Percentiles rank a stretch among this genome's conserved stretches.
Conservation (phyloP, 805 yeast genomes). For the Yamadazyma akitaensis region DNA sequence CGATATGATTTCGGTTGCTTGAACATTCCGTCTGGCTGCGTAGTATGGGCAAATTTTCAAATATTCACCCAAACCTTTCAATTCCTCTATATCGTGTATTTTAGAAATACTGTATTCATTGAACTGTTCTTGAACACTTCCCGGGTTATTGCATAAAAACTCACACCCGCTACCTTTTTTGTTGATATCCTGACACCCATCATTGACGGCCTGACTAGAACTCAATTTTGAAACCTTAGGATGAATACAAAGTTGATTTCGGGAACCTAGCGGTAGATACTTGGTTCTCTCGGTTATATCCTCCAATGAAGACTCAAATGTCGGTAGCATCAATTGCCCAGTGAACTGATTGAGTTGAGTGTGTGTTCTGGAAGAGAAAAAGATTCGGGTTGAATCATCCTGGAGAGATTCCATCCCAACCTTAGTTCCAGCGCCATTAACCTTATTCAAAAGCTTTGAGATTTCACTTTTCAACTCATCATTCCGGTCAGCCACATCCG, state of each 20-base stretch:
- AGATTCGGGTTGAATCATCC: slow-evolving; percentile 38
- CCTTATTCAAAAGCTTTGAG: slow-evolving; percentile 40
- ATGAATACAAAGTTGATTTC: slow-evolving; percentile 82
- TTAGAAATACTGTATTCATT: slow-evolving; percentile 53
- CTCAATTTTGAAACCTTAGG: slow-evolving; percentile 50
- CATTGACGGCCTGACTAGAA: slow-evolving; percentile 61
- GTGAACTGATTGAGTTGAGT: slow-evolving; percentile 83
- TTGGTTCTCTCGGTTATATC: slow-evolving; percentile 53
- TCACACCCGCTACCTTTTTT: slow-evolving; percentile 30
- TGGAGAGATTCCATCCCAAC: slow-evolving; percentile 16
- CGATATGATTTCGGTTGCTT: slow-evolving; percentile 69
- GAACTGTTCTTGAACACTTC: slow-evolving; percentile 36
- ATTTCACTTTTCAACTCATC: slow-evolving; percentile 27
- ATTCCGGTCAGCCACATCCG: slow-evolving; percentile 13
- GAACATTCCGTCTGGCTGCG: slow-evolving; percentile 55
- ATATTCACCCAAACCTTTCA: slow-evolving; percentile 55
- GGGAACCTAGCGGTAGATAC: slow-evolving; percentile 72
- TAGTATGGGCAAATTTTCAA: slow-evolving; percentile 79
- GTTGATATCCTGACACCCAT: slow-evolving; percentile 74
- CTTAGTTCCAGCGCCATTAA: slow-evolving; percentile 26
- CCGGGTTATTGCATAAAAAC: slow-evolving; percentile 18
- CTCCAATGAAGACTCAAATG: slow-evolving; percentile 59
- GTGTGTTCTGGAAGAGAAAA: slow-evolving; percentile 83
- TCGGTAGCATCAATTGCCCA: slow-evolving; percentile 60
- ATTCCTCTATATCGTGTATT: slow-evolving; percentile 77